These are phyloP conservation scores for Astrothelium macrocarpum DNA, from an alignment of 495 filamentous ascomycete genomes.

Conservation along the genomic window DNA sequence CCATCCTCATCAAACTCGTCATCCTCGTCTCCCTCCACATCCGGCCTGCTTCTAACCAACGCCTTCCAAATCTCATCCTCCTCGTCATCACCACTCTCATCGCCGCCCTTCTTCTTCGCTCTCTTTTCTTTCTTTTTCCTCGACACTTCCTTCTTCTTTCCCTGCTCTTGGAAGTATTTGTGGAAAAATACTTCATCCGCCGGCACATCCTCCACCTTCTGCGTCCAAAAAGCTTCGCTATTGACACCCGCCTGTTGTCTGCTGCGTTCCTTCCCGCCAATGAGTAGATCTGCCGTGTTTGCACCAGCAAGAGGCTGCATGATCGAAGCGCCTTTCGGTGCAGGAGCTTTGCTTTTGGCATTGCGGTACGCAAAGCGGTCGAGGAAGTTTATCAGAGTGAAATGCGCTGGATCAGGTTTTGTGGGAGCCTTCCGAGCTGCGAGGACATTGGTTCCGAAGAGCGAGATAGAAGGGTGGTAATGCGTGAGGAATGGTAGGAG, in stretches of 20 bases:
- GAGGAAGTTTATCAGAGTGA: constrained; percentile 88
- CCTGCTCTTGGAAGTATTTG: constrained; percentile 77
- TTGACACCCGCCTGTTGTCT: constrained; percentile 57
- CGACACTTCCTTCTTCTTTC: constrained; percentile 46
- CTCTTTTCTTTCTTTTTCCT: constrained; percentile 41
- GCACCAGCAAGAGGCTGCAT: constrained; percentile 83
- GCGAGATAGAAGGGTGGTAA: constrained; percentile 91
- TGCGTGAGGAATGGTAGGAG: constrained; percentile 70
- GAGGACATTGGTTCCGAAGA: constrained; percentile 65
- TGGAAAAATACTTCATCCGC: constrained; percentile 98
- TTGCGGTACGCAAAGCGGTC: constrained; percentile 95
- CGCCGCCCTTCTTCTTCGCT: constrained; percentile 39
- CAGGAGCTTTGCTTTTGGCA: constrained; percentile 56
- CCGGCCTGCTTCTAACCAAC: constrained; percentile 56
- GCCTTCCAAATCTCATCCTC: constrained; percentile 90
- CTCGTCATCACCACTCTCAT: constrained; percentile 34
- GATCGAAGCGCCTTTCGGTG: constrained; percentile 66
- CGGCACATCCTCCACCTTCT: constrained; percentile 72
- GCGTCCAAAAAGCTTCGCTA: constrained; percentile 82
- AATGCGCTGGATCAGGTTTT: constrained; percentile 78
- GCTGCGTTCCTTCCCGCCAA: constrained; percentile 24
- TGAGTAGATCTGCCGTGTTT: constrained; percentile 52
- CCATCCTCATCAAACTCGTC: constrained; percentile 35
- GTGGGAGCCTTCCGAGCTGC: constrained; percentile 56
- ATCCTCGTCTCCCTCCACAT: constrained; percentile 61